Percentiles rank a stretch among this genome's conserved stretches.
Conservation (phyloP, 495 filamentous ascomycete genomes). For the Penicillium desertorum region DNA sequence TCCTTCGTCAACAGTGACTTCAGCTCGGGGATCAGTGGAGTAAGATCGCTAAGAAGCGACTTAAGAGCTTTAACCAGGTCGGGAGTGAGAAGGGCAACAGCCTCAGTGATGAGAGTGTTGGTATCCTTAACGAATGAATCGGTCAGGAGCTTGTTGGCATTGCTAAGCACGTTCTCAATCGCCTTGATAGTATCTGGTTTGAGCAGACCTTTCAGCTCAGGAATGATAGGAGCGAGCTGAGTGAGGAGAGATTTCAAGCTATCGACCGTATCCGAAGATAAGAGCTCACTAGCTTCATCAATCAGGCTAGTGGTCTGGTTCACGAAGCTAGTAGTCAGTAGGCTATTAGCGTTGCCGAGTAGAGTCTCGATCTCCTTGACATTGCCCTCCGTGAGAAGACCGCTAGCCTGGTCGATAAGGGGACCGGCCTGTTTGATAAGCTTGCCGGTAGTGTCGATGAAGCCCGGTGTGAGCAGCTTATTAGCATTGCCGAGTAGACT, state of each 20-base stretch:
- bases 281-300: constrained; percentile 37
- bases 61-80: constrained; percentile 39
- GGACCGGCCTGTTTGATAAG: constrained; percentile 40
- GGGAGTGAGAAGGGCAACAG: constrained; percentile 40
- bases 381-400: constrained; percentile 35
- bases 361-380: constrained; percentile 39
- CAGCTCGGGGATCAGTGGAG: constrained; percentile 33
- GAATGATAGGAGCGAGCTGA: constrained; percentile 8
- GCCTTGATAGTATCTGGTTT: constrained; percentile 36
- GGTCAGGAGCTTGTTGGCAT: constrained; percentile 41
- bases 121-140: constrained; percentile 38
- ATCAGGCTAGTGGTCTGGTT: constrained; percentile 28
- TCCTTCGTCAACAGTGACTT: constrained; percentile 36
- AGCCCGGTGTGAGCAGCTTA: constrained; percentile 8
- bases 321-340: constrained; percentile 34
- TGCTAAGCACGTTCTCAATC: constrained; percentile 37
- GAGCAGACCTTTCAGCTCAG: constrained; percentile 30
- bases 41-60: constrained; percentile 34
- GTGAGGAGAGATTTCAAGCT: constrained; percentile 32
- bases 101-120: constrained; percentile 36
- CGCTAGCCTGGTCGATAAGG: constrained; percentile 34
- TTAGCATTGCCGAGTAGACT: constrained; percentile 1
- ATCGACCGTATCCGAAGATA: constrained; percentile 36
- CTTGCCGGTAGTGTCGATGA: constrained; percentile 28
- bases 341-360: constrained; percentile 37